phyloP scores from a whole-genome alignment of 116 monocot genomes.

The Dioscorea cayenensis region DNA sequence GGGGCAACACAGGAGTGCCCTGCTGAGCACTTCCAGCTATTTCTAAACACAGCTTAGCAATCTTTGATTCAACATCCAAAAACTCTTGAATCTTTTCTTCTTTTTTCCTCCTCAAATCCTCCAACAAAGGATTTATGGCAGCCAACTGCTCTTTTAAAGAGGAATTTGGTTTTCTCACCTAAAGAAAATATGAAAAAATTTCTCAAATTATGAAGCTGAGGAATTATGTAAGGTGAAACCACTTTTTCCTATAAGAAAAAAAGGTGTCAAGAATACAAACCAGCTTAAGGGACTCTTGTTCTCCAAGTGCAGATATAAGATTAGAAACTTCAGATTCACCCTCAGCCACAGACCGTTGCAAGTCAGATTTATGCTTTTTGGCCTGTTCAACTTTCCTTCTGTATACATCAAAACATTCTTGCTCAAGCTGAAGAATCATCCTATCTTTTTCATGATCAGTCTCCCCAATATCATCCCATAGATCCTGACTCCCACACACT shows the following conservation, averaged over 20 bases:
- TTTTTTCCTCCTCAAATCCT: constrained; percentile 45
- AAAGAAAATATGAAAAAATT: constrained; percentile 2
- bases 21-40: constrained; percentile 32
- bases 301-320: constrained; percentile 59
- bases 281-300: constrained; percentile 31
- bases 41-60: constrained; percentile 41
- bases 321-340: constrained; percentile 58
- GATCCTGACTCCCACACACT: constrained; percentile 28
- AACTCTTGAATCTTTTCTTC: constrained; percentile 57
- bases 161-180: constrained; percentile 51
- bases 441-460: constrained; percentile 60
- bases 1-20: constrained; percentile 16
- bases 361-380: constrained; percentile 65
- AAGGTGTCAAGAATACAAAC: constrained; percentile 21
- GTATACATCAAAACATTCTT: constrained; percentile 82
- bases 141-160: constrained; percentile 62
- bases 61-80: constrained; percentile 39
- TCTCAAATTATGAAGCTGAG: background rate
- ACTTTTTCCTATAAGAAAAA: background rate
- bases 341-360: constrained; percentile 46
- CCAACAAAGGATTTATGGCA: constrained; percentile 41
- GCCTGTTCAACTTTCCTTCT: constrained; percentile 65
- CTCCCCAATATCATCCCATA: constrained; percentile 92
- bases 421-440: constrained; percentile 72
- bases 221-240: background rate